A percentile compares a stretch with the other conserved stretches of the same genome.
phyloP scores from a whole-genome alignment of 169 alveolate genomes.

The Theileria luwenshuni region DNA sequence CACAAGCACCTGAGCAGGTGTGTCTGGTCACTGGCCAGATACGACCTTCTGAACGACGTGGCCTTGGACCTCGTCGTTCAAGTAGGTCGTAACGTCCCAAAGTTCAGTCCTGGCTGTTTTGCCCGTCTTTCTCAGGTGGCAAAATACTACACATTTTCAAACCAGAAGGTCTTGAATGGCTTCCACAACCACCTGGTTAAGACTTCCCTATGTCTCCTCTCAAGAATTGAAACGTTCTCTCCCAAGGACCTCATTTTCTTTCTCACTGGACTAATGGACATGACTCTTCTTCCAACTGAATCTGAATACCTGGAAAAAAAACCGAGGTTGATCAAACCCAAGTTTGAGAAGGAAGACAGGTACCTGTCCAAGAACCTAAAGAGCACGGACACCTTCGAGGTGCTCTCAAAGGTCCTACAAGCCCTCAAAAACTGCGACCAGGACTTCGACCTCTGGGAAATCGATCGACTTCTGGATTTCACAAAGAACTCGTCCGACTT shows the following conservation, averaged over 20 bases:
- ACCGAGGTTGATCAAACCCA: conserved; percentile 23
- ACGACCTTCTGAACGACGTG: conserved; percentile 34
- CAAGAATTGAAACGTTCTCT: conserved; percentile 23
- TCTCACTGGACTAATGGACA: conserved; percentile 29
- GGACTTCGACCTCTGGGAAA: conserved; percentile 61
- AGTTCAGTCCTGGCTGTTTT: conserved; percentile 54
- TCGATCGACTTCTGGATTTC: conserved; percentile 38
- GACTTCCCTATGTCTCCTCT: conserved; percentile 20
- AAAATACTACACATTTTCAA: neutral
- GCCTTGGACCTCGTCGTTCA: conserved; percentile 54
- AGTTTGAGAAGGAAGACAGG: conserved; percentile 21
- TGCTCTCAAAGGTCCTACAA: conserved; percentile 31
- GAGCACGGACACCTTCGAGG: conserved; percentile 19
- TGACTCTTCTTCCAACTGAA: conserved; percentile 44
- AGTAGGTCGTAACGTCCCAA: conserved; percentile 28
- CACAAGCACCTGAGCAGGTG: conserved; percentile 61
- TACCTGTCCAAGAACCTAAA: conserved; percentile 4
- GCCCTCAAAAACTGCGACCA: conserved; percentile 39
- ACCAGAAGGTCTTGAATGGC: neutral
- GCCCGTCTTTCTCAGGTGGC: conserved; percentile 50
- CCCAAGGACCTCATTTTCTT: conserved; percentile 57
- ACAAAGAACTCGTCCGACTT: conserved; percentile 30
- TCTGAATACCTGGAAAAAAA: conserved; percentile 21
- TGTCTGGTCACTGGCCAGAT: conserved; percentile 57
- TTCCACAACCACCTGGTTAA: conserved; percentile 30